Conservation (phyloP, 768 basidiomycete genomes). For the Rhodocollybia butyracea region DNA sequence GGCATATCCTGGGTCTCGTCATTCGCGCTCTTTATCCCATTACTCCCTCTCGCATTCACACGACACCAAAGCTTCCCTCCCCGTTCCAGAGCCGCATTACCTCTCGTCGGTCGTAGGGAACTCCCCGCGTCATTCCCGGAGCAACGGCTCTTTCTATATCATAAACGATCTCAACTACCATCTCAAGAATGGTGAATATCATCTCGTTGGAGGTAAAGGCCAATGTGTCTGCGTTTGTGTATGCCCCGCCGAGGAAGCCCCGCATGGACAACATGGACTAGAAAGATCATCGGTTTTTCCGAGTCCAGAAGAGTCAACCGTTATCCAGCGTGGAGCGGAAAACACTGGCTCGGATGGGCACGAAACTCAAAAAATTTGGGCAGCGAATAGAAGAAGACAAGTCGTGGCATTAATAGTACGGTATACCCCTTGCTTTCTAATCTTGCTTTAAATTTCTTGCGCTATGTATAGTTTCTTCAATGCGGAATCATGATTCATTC, state of each 20-base stretch:
- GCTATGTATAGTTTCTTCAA: conserved; percentile 60
- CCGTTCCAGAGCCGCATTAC: conserved; percentile 5
- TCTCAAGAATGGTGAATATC: conserved; percentile 15
- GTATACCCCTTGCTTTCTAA: conserved; percentile 7
- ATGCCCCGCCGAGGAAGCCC: conserved; percentile 8
- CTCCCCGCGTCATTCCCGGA: conserved; percentile 12
- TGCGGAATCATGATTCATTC: conserved; percentile 85
- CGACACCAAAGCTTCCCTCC: conserved; percentile 14
- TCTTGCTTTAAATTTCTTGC: background rate
- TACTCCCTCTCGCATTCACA: conserved; percentile 11
- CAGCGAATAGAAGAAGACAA: conserved; percentile 55
- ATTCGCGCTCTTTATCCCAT: too few species aligned
- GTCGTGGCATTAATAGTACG: conserved; percentile 72
- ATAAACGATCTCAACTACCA: conserved; percentile 15
- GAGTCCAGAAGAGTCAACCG: conserved; percentile 5
- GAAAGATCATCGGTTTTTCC: background rate
- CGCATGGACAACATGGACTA: background rate
- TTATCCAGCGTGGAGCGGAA: background rate
- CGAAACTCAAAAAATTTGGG: conserved; percentile 22
- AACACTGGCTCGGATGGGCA: too few species aligned
- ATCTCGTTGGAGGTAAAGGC: conserved; percentile 10
- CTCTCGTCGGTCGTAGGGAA: conserved; percentile 13
- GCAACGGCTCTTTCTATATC: conserved; percentile 14
- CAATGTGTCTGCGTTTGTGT: conserved; percentile 13
- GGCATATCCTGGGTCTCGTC: too few species aligned